Evolutionary conservation across 148 eudicot genomes (phyloP), one percentile per base, ranked within the genome.

Genomic region (Simmondsia chinensis): DNA sequence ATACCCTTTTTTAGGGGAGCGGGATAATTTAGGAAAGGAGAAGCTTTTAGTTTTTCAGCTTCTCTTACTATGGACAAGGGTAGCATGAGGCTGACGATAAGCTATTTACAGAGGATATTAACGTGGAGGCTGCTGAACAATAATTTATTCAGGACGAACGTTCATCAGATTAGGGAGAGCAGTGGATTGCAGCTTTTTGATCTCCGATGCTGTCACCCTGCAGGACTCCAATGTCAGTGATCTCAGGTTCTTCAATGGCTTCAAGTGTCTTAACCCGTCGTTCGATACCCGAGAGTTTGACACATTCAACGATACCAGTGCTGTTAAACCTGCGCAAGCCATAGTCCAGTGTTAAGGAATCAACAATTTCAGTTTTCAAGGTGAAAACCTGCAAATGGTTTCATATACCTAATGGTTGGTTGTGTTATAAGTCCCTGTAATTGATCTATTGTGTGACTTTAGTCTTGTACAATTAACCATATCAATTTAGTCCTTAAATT

Each of bases 221-320:
- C 91, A 80, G 11, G 95, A 84, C 53, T 80, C 97, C 70, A 89
- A 51, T 7, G 81, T 60, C 40, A 89, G 75, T 6, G 95, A 84
- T 4, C 77, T 72, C 52, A 89, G 42, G 43, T 76, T 78, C 67
- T 89, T 80, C 29, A 89, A 65, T 8, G 72, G 38, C 65, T 65
- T 76, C 54, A 89, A 64, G 58, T 71, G 66, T 43, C 58, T 53
- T 71, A 89, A 58, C 32, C 97, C 95, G 0, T 60, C 65, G 45
- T 63, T 60, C n/a, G 95, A 77, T 22, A 89, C 43, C 15, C 91
- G 91, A 34, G 95, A 84, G 51, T 75, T 80, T 29, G 97, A 89
- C 22, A 81, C 66, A 42, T 81, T 89, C 56, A 89, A 46, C 14
- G 93, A 81, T 7, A 75, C 79, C 61, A 84, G 56, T 32, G 51